A percentile compares a stretch with the other conserved stretches of the same genome.
Evolutionary conservation across 371 early-diverging fungal genomes (phyloP).

Genomic region (Rhizopus sp.): DNA sequence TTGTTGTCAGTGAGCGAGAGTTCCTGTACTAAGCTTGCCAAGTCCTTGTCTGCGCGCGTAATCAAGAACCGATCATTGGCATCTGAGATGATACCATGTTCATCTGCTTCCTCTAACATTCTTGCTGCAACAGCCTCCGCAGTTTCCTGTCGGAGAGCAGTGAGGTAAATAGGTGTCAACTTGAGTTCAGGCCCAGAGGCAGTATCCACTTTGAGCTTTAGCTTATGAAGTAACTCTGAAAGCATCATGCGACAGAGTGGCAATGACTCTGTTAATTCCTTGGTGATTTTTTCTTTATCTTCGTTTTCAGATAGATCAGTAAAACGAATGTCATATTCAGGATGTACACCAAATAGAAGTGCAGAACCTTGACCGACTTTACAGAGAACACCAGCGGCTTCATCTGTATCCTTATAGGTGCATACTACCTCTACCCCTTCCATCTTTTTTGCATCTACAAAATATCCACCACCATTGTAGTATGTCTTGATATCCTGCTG

Average conservation of each 20-base stretch:
- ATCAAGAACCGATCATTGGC: constrained; percentile 20
- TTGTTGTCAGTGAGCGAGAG: constrained; percentile 18
- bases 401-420: constrained; percentile 44
- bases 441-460: constrained; percentile 46
- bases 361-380: constrained; percentile 65
- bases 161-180: constrained; percentile 55
- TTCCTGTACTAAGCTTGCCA: not conserved
- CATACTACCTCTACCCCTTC: constrained; percentile 55
- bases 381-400: constrained; percentile 56
- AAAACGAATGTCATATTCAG: constrained; percentile 64
- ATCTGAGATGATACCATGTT: constrained; percentile 5
- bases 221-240: constrained; percentile 42
- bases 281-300: constrained; percentile 35
- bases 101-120: constrained; percentile 6
- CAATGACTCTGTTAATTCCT: constrained; percentile 41
- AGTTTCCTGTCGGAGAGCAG: constrained; percentile 8
- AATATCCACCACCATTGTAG: constrained; percentile 81
- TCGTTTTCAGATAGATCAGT: constrained; percentile 44
- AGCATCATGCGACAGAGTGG: constrained; percentile 49
- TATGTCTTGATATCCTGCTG: constrained; percentile 42
- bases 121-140: not conserved
- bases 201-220: constrained; percentile 50
- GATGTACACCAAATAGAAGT: constrained; percentile 69
- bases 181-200: constrained; percentile 27
- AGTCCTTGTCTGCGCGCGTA: not conserved